Evolutionary conservation across 2,329 filamentous ascomycete species (phyloP), one percentile per base, ranked within the genome.

Genomic region (Malbranchea cinnamomea): DNA sequence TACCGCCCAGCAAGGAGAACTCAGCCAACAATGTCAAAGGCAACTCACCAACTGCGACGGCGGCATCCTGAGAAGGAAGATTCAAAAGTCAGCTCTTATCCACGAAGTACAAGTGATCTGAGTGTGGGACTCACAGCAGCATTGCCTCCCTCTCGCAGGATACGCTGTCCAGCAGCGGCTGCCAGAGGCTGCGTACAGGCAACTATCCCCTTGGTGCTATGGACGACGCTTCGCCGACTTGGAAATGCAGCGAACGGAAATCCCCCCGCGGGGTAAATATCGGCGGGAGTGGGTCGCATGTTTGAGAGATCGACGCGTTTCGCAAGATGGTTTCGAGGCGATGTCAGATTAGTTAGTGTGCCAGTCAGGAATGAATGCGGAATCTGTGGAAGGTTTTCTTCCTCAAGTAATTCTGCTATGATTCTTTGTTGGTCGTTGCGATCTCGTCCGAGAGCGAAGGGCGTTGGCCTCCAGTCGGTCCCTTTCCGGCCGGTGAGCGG

Each of bases 171-270:
- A 36, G 84, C 91, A 56, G 80, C 80, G 14, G 81, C 78, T 4
- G 89, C 89, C 32, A 95, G 63, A 9, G 89, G 84, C 53, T 95
- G 87, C 2, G 83, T 80, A 50, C 79, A 91, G 7, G 85, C 71
- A 27, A 95, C 80, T 34, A 95, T 93, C 26, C 84, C 87, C 46
- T 85, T 78, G 4, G 80, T 85, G 52, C 83, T 93, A 52, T 95
- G 85, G 8, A 95, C 82, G 8, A 92, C 84, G 44, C 87, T 94
- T 38, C 89, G 67, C 22, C 87, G 72, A 43, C 83, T 91, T 6
- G 80, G 56, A 49, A 82, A 87, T 37, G 69, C 67, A 37, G 65
- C 59, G 45, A 81, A 74, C 33, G 28, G 30, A 8, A 28, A 23
- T 18, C 29, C 35, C 21, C 32, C 26, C 4, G 28, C 33, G 6